Evolutionary conservation across 2,329 filamentous ascomycete species (phyloP).

Genomic region (Ophiobolus disseminans): DNA sequence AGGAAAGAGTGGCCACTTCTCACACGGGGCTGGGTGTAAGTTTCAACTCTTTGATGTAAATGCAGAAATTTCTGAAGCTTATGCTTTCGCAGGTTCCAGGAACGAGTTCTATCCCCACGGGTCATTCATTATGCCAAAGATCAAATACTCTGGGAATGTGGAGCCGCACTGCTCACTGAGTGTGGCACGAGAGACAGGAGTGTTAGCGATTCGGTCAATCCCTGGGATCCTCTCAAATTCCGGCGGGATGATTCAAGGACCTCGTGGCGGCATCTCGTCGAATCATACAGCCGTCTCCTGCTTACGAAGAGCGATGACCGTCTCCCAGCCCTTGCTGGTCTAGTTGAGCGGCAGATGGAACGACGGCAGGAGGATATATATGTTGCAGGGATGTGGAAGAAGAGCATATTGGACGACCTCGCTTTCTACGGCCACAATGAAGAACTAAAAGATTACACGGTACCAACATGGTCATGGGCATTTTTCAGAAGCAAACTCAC

Average conservation of each 20-base stretch:
- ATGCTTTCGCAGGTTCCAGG: constrained; percentile 14
- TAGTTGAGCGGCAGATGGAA: constrained; percentile 1
- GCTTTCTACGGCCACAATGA: neutral
- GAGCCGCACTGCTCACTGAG: neutral
- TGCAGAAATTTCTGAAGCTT: neutral
- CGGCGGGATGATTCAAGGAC: neutral
- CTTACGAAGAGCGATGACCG: constrained; percentile 9
- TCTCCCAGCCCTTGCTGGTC: constrained; percentile 9
- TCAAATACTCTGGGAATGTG: constrained; percentile 24
- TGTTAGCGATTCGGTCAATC: no score
- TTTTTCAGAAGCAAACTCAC: constrained; percentile 7
- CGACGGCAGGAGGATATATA: constrained; percentile 4
- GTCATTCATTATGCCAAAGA: constrained; percentile 17
- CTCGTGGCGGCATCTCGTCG: constrained; percentile 1
- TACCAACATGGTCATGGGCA: constrained; percentile 10
- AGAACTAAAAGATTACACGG: neutral
- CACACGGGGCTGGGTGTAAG: constrained; percentile 16
- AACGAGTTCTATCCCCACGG: constrained; percentile 20
- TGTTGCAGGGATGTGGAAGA: constrained; percentile 14
- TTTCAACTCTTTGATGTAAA: neutral
- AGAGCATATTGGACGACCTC: constrained; percentile 2
- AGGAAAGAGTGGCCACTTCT: constrained; percentile 7
- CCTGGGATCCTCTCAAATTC: neutral
- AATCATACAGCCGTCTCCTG: constrained; percentile 1
- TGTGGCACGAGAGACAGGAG: neutral